Evolutionary conservation across 345 rosid genomes (phyloP).

Genomic region (Abelmoschus esculentus): DNA sequence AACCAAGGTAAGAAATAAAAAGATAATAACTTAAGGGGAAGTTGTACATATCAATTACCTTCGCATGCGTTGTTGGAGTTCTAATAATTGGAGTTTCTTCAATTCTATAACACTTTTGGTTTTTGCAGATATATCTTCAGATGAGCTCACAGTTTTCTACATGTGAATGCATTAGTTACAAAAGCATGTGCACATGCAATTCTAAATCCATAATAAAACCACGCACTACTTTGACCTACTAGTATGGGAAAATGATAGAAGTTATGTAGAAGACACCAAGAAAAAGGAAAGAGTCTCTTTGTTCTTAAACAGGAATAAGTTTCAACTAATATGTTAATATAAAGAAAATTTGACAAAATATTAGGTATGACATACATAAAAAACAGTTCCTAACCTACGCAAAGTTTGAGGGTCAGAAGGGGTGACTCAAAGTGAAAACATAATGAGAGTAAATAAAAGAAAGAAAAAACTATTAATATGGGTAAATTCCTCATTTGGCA

Average conservation of each 20-base stretch:
- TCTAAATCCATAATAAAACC: conserved; percentile 1
- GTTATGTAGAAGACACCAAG: not conserved
- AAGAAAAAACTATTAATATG: too few relatives aligned
- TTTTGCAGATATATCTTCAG: conserved; percentile 78
- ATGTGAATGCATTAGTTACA: not conserved
- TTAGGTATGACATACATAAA: not conserved
- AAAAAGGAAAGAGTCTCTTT: not conserved
- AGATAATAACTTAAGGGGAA: not conserved
- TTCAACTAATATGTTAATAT: not conserved
- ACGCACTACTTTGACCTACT: not conserved
- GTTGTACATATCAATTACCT: conserved; percentile 33
- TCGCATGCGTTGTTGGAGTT: conserved; percentile 69
- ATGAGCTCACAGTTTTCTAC: conserved; percentile 75
- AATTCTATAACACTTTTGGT: conserved; percentile 87
- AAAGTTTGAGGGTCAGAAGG: too few relatives aligned
- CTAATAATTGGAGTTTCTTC: conserved; percentile 80
- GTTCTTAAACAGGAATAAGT: not conserved
- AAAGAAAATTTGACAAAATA: not conserved
- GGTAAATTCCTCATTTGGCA: too few relatives aligned
- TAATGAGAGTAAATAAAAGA: not conserved
- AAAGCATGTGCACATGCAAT: not conserved
- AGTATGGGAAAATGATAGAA: not conserved
- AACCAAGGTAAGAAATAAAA: not conserved
- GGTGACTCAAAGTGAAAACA: too few relatives aligned
- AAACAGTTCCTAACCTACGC: not conserved